Conservation (phyloP, 2,329 filamentous ascomycete species). For the Cladosporium velox region DNA sequence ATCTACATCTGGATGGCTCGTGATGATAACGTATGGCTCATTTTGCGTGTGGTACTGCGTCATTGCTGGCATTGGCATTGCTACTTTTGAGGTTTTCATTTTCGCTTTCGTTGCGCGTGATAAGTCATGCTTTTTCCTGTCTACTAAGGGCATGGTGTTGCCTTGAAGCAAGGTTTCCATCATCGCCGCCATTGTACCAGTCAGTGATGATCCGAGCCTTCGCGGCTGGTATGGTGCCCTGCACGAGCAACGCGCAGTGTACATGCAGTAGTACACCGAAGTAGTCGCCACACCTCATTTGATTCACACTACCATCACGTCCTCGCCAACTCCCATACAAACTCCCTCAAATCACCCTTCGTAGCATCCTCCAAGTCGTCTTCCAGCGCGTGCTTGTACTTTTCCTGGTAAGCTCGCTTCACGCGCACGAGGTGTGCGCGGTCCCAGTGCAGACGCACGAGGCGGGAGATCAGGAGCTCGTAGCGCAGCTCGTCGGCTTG, state of each 20-base stretch:
- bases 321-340: conserved; percentile 35
- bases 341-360: conserved; percentile 61
- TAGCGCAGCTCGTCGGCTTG: conserved; percentile 61
- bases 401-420: conserved; percentile 75
- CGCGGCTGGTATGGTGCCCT: background rate
- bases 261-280: background rate
- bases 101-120: background rate
- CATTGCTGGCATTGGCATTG: background rate
- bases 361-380: conserved; percentile 78
- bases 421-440: conserved; percentile 75
- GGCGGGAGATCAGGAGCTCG: conserved; percentile 82
- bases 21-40: background rate
- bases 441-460: conserved; percentile 94
- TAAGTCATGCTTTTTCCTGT: background rate
- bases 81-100: background rate
- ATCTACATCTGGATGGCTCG: background rate
- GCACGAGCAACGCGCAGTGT: background rate
- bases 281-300: background rate
- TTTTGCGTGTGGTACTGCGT: background rate
- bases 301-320: background rate
- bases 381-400: conserved; percentile 74
- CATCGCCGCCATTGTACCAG: background rate
- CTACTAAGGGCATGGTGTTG: background rate
- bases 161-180: background rate
- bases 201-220: background rate